Evolutionary conservation across 306 rosid species (phyloP).

Genomic region (Albizia julibrissin): DNA sequence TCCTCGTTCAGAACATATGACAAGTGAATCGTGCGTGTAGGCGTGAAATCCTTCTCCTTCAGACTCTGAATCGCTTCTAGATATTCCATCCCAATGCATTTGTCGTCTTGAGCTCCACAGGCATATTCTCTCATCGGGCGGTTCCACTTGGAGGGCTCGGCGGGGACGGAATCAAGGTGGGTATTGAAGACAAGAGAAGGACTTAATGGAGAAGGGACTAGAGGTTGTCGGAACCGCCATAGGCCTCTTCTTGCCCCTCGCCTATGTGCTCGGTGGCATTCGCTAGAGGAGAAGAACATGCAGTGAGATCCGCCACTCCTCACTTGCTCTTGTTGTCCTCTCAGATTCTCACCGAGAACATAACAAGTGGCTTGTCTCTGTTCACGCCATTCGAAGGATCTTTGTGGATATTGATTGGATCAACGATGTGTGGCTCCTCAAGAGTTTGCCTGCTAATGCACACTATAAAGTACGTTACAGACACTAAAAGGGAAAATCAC

Average conservation of each 20-base stretch:
- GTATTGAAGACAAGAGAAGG: constrained; percentile 87
- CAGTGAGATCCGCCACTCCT: constrained; percentile 65
- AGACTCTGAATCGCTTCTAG: constrained; percentile 82
- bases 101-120: constrained; percentile 93
- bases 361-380: constrained; percentile 62
- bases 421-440: constrained; percentile 58
- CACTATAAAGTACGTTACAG: constrained; percentile 43
- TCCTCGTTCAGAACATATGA: constrained; percentile 88
- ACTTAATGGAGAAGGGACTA: constrained; percentile 44
- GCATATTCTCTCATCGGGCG: constrained; percentile 74
- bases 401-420: constrained; percentile 68
- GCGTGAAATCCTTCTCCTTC: constrained; percentile 32
- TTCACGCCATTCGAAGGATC: constrained; percentile 71
- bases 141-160: constrained; percentile 78
- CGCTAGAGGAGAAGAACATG: constrained; percentile 73
- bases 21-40: constrained; percentile 63
- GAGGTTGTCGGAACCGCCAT: constrained; percentile 47
- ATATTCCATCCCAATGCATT: constrained; percentile 77
- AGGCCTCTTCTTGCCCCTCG: constrained; percentile 75
- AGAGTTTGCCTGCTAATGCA: constrained; percentile 53
- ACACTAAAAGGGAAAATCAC: no score
- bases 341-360: constrained; percentile 76
- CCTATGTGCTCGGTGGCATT: constrained; percentile 82
- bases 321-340: constrained; percentile 74
- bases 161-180: constrained; percentile 91